Conservation (phyloP, 805 yeast genomes). For the Sugiyamaella boreocaroliniensis region DNA sequence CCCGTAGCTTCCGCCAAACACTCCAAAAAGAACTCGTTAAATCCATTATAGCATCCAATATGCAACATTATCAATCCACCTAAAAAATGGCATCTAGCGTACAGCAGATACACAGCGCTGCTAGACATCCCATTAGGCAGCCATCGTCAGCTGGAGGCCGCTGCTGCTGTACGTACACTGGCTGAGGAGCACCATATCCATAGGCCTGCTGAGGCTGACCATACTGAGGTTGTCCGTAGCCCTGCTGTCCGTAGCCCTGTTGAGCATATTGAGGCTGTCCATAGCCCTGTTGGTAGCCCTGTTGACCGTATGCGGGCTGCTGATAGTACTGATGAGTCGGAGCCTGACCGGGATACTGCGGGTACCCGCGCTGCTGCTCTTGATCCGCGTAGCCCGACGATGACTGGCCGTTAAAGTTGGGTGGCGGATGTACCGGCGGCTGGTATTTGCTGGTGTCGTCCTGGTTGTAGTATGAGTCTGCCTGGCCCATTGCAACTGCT, state of each 20-base stretch:
- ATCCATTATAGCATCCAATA: neutral
- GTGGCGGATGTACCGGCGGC: slow-evolving; percentile 11
- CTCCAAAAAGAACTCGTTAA: neutral
- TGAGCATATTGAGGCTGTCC: slow-evolving; percentile 8
- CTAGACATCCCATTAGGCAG: slow-evolving; percentile 18
- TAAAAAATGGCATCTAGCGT: slow-evolving; percentile 21
- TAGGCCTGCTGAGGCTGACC: slow-evolving; percentile 10
- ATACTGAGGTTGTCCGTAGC: slow-evolving; percentile 12
- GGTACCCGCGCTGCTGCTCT: neutral
- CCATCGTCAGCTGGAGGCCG: slow-evolving; percentile 9
- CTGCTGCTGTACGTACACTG: slow-evolving; percentile 18
- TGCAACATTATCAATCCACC: neutral
- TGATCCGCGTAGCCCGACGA: neutral
- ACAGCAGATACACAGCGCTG: slow-evolving; percentile 24
- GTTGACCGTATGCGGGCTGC: slow-evolving; percentile 11
- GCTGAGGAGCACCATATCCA: slow-evolving; percentile 17
- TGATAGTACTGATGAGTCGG: slow-evolving; percentile 1
- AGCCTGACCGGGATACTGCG: slow-evolving; percentile 7
- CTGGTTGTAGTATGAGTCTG: neutral
- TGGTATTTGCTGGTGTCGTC: slow-evolving; percentile 1
- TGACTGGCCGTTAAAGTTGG: neutral
- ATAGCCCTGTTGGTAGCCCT: slow-evolving; percentile 11
- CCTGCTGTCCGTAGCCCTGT: no score
- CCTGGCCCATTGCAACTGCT: neutral
- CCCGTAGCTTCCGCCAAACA: neutral